Evolutionary conservation across 768 basidiomycete species (phyloP), one percentile per base, ranked within the genome.

Genomic region (Macrolepiota albuminosa): DNA sequence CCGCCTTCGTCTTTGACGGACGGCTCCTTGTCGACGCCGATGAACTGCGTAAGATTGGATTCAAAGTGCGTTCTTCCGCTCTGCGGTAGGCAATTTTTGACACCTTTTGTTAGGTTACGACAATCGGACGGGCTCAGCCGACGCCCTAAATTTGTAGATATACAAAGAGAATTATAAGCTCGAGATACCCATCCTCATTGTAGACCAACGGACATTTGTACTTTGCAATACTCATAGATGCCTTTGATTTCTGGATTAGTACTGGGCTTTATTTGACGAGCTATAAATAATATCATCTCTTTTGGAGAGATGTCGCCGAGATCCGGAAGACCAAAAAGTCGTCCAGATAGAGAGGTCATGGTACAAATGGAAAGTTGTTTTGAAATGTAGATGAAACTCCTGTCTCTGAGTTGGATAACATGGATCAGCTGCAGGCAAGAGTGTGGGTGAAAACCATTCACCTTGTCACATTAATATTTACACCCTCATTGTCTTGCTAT

Each of bases 1-100:
- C 97, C n/a, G 96, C 97, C 5, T 98, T 97, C 70, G 82, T 99
- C 64, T 98, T 98, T 68, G 96, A 98, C 70, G 95, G 95, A 5
- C 84, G 95, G 36, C 78, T 97, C 62, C 81, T 98, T 68, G 81
- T 98, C 47, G 91, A 98, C 69, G 85, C 84, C 10, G 85, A 86
- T 54, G 83, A 84, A 72, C 79, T 98, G 63, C 83, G 82, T 67
- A 72, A 84, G 69, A 97, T 98, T 68, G 96, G 96, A 42, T 98
- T 98, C 86, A 91, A 84, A 74, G 90, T 89, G 21, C 11, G 80
- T 73, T 61, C 52, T 4, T 14, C 37, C 50, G 13, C 5, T 40
- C 46, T 48, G 10, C 9, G 10, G 29, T 7, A 11, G 11, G 48
- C 9, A 43, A n/a, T 21, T 4, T 4, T 43, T 13, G 10, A 43